Percentiles rank a stretch among this genome's conserved stretches.
Evolutionary conservation across 129 eudicot species (phyloP).

Genomic region (Dittrichia graveolens): DNA sequence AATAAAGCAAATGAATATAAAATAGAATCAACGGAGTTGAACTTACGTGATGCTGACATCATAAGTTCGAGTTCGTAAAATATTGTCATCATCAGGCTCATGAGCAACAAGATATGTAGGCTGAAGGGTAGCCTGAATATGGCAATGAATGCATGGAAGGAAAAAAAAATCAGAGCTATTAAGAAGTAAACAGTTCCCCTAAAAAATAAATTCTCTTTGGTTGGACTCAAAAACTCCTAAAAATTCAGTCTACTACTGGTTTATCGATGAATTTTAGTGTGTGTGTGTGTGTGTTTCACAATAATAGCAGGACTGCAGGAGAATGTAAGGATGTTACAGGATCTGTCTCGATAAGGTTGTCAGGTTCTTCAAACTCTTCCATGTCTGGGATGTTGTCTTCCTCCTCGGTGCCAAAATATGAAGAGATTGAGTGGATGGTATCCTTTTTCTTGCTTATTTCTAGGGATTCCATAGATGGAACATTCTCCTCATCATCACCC

Average conservation of each 20-base stretch:
- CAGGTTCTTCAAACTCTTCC: constrained; percentile 82
- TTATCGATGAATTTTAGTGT: background rate
- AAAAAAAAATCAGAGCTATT: constrained; percentile 16
- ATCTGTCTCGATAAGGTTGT: constrained; percentile 79
- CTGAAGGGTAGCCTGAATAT: constrained; percentile 80
- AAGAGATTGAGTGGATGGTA: constrained; percentile 69
- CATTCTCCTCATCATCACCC: constrained; percentile 63
- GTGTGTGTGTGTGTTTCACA: no score
- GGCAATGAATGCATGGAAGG: constrained; percentile 16
- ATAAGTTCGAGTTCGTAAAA: constrained; percentile 88
- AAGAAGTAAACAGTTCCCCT: background rate
- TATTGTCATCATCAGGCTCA: constrained; percentile 97
- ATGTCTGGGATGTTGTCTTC: constrained; percentile 93
- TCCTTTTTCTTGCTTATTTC: constrained; percentile 66
- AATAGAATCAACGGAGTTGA: constrained; percentile 8
- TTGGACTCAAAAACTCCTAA: background rate
- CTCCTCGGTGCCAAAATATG: constrained; percentile 80
- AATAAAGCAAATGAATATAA: background rate
- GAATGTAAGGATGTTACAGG: constrained; percentile 57
- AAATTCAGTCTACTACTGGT: background rate
- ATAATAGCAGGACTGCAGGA: background rate
- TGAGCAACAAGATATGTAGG: constrained; percentile 87
- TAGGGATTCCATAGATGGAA: constrained; percentile 89
- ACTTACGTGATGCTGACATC: constrained; percentile 99
- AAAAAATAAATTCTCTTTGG: background rate